These are phyloP conservation scores for Aureobasidium sp. DNA, from an alignment of 2,329 filamentous ascomycete genomes.

Conservation along the genomic window DNA sequence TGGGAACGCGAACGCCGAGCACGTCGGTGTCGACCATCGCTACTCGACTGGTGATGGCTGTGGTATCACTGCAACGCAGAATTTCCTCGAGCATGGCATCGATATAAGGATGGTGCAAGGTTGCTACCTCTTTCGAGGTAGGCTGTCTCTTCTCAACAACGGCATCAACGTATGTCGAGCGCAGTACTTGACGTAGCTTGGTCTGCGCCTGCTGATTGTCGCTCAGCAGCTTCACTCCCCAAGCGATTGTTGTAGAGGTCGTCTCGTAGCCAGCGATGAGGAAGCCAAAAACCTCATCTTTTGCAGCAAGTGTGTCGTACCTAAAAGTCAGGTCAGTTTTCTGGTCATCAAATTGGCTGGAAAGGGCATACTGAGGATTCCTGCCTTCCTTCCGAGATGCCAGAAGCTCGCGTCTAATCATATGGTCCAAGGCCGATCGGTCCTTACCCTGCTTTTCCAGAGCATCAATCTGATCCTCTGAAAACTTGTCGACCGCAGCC, in stretches of 20 bases:
- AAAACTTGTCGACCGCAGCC: slow-evolving; percentile 21
- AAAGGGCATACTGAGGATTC: slow-evolving; percentile 16
- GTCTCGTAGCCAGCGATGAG: slow-evolving; percentile 40
- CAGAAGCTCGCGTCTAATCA: slow-evolving; percentile 27
- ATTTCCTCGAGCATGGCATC: slow-evolving; percentile 36
- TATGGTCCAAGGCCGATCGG: slow-evolving; percentile 29
- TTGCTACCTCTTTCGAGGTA: slow-evolving; percentile 25
- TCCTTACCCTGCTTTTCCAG: slow-evolving; percentile 22
- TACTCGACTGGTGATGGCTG: slow-evolving; percentile 21
- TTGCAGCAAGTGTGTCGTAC: slow-evolving; percentile 19
- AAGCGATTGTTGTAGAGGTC: slow-evolving; percentile 33
- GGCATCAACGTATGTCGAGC: slow-evolving; percentile 21
- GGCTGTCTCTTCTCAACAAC: slow-evolving; percentile 18
- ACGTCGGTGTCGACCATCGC: slow-evolving; percentile 31
- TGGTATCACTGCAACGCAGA: slow-evolving; percentile 26
- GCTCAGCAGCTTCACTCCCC: slow-evolving; percentile 34
- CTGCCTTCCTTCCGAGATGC: slow-evolving; percentile 28
- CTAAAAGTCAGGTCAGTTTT: slow-evolving; percentile 6
- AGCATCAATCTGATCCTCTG: slow-evolving; percentile 15
- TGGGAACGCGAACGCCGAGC: slow-evolving; percentile 33
- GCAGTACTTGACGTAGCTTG: slow-evolving; percentile 28
- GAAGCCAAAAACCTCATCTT: slow-evolving; percentile 27
- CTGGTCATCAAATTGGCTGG: not conserved
- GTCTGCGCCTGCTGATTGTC: slow-evolving; percentile 27
- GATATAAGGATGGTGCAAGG: slow-evolving; percentile 31